Base-by-base conservation (phyloP, 78 protist genomes). In the Cavenderia fasciculata region DNA sequence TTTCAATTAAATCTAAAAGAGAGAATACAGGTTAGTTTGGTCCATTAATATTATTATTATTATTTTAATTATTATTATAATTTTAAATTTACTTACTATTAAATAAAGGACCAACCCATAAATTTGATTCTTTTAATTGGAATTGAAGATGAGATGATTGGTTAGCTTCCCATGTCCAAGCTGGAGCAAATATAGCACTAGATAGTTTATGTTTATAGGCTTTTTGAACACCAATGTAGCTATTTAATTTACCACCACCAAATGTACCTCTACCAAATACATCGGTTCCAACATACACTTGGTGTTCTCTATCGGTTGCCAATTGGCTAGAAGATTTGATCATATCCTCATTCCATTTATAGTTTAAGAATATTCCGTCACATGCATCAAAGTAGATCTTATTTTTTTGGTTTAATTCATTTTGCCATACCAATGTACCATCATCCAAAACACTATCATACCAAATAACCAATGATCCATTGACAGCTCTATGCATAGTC, bases 301-400 rank as follows among this genome's bases (percentile, higher is more conserved):
- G 91, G 0, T 27, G 7, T 5, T 31, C 0, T 54, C 56, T 46
- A 10, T 19, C 41, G 43, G 31, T 46, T 52, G 74, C 4, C 0
- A 56, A 29, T 40, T 7, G 46, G 43, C 0, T 52, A 72, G 72
- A 8, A 0, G 18, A 18, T 56, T 34, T 47, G 59, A 23, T 6
- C 41, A 46, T 16, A 47, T 71, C 61, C 25, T 36, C 56, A 29
- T 56, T 51, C 97, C 97, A 96, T 31, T 33, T 19, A 79, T 96
- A 97, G 57, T 97, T 96, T 40, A 82, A 21, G 38, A 96, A 96
- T 23, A 97, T 77, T n/a, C 97, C 97, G 49, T 95, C 97, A 46
- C 94, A 62, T 0, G 8, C 43, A 11, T 66, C 47, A 49, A 96
- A 95, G 31, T 86, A 97, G 27, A 3, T 19, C 10, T 11, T 4